A percentile compares a stretch with the other conserved stretches of the same genome.
These are phyloP conservation scores for Sanghuangporus weigelae DNA, from an alignment of 1,284 basidiomycete genomes.

Conservation along the genomic window DNA sequence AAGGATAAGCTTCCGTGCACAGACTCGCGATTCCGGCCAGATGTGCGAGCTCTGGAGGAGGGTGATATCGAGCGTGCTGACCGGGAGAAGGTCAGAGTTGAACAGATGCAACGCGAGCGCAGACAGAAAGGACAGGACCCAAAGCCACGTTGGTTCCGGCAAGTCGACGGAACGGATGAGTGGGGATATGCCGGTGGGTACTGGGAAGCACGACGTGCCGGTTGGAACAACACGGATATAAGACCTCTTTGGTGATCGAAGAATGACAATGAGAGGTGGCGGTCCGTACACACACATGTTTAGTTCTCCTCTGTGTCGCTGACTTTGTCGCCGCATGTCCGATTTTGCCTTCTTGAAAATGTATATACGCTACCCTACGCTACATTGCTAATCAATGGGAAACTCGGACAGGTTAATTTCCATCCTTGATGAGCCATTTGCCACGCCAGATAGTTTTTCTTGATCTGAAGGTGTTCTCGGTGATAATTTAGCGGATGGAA, in stretches of 20 bases:
- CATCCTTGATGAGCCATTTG: too few relatives aligned
- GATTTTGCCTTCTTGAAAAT: background rate
- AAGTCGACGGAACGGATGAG: constrained; percentile 50
- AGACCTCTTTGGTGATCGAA: constrained; percentile 56
- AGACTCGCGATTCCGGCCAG: constrained; percentile 82
- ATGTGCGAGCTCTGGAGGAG: constrained; percentile 83
- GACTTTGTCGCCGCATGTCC: background rate
- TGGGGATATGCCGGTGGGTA: constrained; percentile 79
- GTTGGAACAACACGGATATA: constrained; percentile 50
- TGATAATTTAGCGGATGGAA: background rate
- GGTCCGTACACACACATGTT: background rate
- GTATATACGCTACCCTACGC: too few relatives aligned
- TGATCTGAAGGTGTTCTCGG: background rate
- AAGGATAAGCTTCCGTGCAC: constrained; percentile 70
- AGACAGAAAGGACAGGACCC: constrained; percentile 51
- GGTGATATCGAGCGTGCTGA: constrained; percentile 78
- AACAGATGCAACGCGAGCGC: constrained; percentile 69
- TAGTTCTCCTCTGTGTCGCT: background rate
- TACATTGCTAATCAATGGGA: too few relatives aligned
- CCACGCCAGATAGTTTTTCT: too few relatives aligned
- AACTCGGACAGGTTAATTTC: too few relatives aligned
- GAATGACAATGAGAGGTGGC: background rate
- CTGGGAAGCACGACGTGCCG: constrained; percentile 66
- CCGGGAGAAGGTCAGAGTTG: constrained; percentile 66
- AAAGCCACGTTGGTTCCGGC: constrained; percentile 67